Base-by-base conservation (phyloP, 192 early-diverging fungal species). In the Coemansia sp. region DNA sequence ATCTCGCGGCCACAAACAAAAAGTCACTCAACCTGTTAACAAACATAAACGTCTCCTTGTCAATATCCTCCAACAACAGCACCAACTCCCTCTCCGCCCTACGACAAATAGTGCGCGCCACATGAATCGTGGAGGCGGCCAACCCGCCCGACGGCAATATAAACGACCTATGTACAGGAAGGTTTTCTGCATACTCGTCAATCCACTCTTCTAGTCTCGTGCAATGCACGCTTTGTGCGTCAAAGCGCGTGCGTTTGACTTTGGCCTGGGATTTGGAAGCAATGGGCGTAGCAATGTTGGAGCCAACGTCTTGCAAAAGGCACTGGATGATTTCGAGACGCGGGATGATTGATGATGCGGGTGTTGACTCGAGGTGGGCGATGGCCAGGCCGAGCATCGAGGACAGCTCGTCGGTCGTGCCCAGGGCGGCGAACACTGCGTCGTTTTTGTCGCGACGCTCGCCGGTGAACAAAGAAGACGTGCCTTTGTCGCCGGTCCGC, bases 81-180 rank as follows among this genome's bases (percentile, higher is more conserved):
- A 90, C 85, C 19, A 92, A 82, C 13, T 86, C 69, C n/a, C 95
- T 85, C 61, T 97, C 95, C 11, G 94, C 94, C 7, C 93, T 77
- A 37, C 95, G 83, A 62, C 93, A 94, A 12, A 98, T 82, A 9
- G 89, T 88, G 0, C 95, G 82, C 3, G 92, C 86, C 10, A 95
- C 84, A 69, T 98, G 95, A 22, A 98, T 64, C 1, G 88, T 88
- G 1, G 91, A 84, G 11, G 91, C 88, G 23, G 92, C 86, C 43
- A 85, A 83, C 2, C 95, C 94, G 10, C 95, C 95, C 12, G 95
- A 97, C 80, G 94, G 93, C 54, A 96, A 62, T 49, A 96, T 96
- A 64, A 96, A 96, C 48, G 89, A 88, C 16, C 82, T 85, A 43
- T 94, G 76, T 43, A 88, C 87, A 19, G 92, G 92, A 94, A 84